Evolutionary conservation across 164 flowering plant species (phyloP), one percentile per base, ranked within the genome.

Genomic region (Amborella trichopoda): DNA sequence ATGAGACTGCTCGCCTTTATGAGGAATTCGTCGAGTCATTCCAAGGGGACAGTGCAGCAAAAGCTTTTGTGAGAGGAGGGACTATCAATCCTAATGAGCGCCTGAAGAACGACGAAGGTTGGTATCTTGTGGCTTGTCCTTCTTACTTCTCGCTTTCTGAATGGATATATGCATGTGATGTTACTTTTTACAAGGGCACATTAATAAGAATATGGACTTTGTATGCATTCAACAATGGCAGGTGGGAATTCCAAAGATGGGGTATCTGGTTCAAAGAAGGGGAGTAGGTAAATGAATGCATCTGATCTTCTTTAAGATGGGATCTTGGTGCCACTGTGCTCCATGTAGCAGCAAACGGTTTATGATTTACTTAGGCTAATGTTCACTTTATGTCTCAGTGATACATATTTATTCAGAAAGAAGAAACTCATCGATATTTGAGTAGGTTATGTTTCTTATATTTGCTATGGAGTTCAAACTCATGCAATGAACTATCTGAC

Each of bases 181-280:
- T 72, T 70, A 66, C 9, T 45, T 62, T 59, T 75, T 71, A 43
- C 52, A 66, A 61, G 86, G 49, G 67, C 73, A 71, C 72, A 64
- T 81, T 91, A 81, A 78, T 91, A 84, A 87, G 70, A 76, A 57
- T 43, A 82, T 78, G 96, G 94, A 66, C 88, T 79, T 83, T 86
- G 65, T 78, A 80, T 81, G 75, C 95, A 77, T 87, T 81, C 96
- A 42, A 86, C 87, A 74, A 87, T 91, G 81, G 77, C 99, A 91
- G 99, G 99, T 87, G 96, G 90, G 75, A 87, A 80, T 89, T 84
- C 93, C 80, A 91, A 80, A 87, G 96, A 87, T 68, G 96, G 79
- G 80, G 80, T 76, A 58, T 83, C 90, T 74, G 91, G 75, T 89
- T 71, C 95, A 83, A 91, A 91, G 96, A 87, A 87, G 88, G 96